Percentiles rank a stretch among this genome's conserved stretches.
phyloP scores from a whole-genome alignment of 345 rosid genomes.

The Dipteronia dyeriana region DNA sequence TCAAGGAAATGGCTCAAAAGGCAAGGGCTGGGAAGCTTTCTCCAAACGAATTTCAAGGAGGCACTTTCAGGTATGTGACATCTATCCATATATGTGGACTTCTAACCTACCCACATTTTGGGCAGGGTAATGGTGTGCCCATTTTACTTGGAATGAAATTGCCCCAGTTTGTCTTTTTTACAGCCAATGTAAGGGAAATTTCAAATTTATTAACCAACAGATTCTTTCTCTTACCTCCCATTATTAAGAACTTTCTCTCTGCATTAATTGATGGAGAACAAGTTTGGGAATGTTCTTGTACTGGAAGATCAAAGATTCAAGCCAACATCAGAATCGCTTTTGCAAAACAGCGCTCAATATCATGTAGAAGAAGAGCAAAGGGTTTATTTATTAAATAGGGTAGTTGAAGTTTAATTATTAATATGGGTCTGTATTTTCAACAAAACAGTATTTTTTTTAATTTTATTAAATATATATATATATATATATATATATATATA shows the following conservation, averaged over 20 bases:
- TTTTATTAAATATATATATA: too few relatives aligned
- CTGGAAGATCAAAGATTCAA: too few relatives aligned
- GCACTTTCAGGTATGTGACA: conserved; percentile 77
- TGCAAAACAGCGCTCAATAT: too few relatives aligned
- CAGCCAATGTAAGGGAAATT: not conserved
- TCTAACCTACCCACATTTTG: not conserved
- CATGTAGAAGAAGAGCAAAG: too few relatives aligned
- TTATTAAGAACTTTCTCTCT: not conserved
- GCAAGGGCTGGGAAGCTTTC: conserved; percentile 90
- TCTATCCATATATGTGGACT: not conserved
- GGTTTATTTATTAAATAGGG: too few relatives aligned
- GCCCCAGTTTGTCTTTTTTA: not conserved
- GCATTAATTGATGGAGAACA: too few relatives aligned
- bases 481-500: too few relatives aligned
- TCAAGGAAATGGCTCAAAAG: conserved; percentile 91
- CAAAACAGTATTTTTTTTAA: too few relatives aligned
- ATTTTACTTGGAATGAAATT: not conserved
- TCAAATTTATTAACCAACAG: not conserved
- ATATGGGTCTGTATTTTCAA: too few relatives aligned
- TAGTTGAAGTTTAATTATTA: too few relatives aligned
- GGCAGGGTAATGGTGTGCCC: not conserved
- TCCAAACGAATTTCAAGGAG: conserved; percentile 95
- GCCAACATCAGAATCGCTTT: too few relatives aligned
- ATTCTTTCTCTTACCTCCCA: not conserved
- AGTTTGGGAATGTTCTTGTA: too few relatives aligned